Conservation (phyloP, 1,284 basidiomycete genomes). For the Amylostereum chailletii region DNA sequence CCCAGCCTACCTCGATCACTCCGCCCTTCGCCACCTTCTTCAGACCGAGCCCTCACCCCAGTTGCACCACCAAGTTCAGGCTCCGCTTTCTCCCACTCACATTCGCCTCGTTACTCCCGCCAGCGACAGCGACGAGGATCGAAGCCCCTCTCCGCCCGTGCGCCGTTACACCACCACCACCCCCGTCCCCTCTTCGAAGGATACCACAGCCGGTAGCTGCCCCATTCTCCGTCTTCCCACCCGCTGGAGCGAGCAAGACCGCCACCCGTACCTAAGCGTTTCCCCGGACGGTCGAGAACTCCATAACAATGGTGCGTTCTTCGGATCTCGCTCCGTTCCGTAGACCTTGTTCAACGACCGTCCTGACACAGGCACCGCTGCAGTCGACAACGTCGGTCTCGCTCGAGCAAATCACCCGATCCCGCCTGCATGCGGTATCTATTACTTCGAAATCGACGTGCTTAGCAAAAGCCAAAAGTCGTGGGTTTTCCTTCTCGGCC, state of each 20-base stretch:
- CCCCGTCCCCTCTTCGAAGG: constrained; percentile 14
- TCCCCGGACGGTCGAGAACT: constrained; percentile 65
- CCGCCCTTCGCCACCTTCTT: constrained; percentile 58
- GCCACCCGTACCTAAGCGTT: constrained; percentile 50
- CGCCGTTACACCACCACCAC: constrained; percentile 19
- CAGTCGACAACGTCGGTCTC: constrained; percentile 76
- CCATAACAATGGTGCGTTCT: constrained; percentile 46
- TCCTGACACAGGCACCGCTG: constrained; percentile 21
- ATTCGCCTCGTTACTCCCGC: constrained; percentile 32
- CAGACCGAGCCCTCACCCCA: constrained; percentile 47
- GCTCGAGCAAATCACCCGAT: constrained; percentile 69
- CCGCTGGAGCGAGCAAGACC: constrained; percentile 66
- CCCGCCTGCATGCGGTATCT: constrained; percentile 78
- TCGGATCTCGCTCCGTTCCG: not conserved
- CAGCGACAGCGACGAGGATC: constrained; percentile 57
- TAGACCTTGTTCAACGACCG: not conserved
- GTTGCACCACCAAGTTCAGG: constrained; percentile 17
- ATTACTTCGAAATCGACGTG: constrained; percentile 86
- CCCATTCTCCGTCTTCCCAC: constrained; percentile 61
- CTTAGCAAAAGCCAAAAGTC: constrained; percentile 72
- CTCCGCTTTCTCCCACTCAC: not conserved
- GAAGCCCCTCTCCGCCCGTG: constrained; percentile 37
- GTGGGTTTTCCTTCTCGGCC: constrained; percentile 29
- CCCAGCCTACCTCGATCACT: constrained; percentile 68
- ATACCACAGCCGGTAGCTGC: constrained; percentile 20